Evolutionary conservation across 108 stramenopile genomes (phyloP), one percentile per base, ranked within the genome.

Genomic region (Fistulifera pelliculosa): DNA sequence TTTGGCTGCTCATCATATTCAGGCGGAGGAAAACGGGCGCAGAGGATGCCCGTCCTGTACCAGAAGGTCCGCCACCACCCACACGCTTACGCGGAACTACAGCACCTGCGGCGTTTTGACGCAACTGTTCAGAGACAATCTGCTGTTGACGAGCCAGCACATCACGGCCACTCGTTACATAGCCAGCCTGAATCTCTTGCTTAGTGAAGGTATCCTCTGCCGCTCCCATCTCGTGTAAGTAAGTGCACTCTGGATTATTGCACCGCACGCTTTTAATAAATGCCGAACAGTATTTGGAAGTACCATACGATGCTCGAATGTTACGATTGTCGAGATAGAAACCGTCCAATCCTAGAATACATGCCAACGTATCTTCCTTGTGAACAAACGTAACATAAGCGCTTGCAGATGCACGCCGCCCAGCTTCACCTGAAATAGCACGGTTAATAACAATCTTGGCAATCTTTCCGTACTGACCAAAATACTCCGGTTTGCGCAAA

Each of bases 211-310:
- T 93, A 58, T 93, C 91, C 65, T 95, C 95, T n/a, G 75, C 86
- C 47, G 94, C 94, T 10, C 95, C 98, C 81, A 97, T 83, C 49
- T 87, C 71, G 62, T 99, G 98, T 19, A 99, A 62, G 60, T 96
- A 99, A 38, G 96, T 90, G 64, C 98, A 99, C 42, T 99, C 98
- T 21, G 96, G 96, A 58, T 99, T 99, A 62, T 91, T 94, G 71
- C 98, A 99, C 16, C 94, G 81, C 18, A 93, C 83, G 61, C 81
- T 86, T 54, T 95, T 94, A 59, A 99, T 94, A 68, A 96, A 97
- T 25, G 92, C 90, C 19, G 93, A 91, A 68, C 98, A 99, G 60
- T 97, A 99, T 79, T 99, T 99, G 23, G 90, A 96, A 19, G 98
- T 99, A 24, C 98, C 98, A 55, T 93, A 99, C n/a, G 90, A 93